These are phyloP conservation scores for Aureobasidium leucospermi DNA, from an alignment of 2,329 filamentous ascomycete genomes.

Conservation along the genomic window DNA sequence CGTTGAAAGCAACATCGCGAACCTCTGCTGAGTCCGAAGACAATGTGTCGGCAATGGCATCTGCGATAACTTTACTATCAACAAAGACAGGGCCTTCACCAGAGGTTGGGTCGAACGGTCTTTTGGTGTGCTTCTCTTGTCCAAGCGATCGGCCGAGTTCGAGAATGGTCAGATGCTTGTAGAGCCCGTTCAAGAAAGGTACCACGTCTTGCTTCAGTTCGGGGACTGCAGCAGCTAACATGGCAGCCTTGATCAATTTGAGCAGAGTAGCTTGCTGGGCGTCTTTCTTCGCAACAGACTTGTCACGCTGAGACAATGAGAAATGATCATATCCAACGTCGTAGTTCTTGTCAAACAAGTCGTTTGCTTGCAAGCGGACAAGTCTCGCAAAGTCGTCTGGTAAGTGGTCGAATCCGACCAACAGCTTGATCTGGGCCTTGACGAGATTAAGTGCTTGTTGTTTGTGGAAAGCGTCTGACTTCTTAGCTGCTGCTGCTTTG, in stretches of 20 bases:
- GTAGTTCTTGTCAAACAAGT: slow-evolving; percentile 65
- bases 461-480: slow-evolving; percentile 82
- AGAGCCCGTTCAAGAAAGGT: slow-evolving; percentile 69
- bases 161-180: slow-evolving; percentile 81
- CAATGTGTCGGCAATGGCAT: slow-evolving; percentile 83
- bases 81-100: slow-evolving; percentile 84
- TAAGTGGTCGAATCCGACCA: slow-evolving; percentile 78
- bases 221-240: slow-evolving; percentile 75
- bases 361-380: slow-evolving; percentile 81
- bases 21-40: slow-evolving; percentile 77
- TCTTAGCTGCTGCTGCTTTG: slow-evolving; percentile 52
- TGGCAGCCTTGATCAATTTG: slow-evolving; percentile 79
- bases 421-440: slow-evolving; percentile 80
- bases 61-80: slow-evolving; percentile 77
- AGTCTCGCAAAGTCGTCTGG: slow-evolving; percentile 83
- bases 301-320: slow-evolving; percentile 67
- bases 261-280: slow-evolving; percentile 76
- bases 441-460: slow-evolving; percentile 85
- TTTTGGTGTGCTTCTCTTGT: slow-evolving; percentile 66
- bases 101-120: slow-evolving; percentile 73
- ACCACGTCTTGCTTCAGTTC: slow-evolving; percentile 72
- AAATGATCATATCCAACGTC: slow-evolving; percentile 65
- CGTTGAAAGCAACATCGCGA: slow-evolving; percentile 72
- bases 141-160: slow-evolving; percentile 83
- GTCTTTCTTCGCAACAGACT: slow-evolving; percentile 79